These are phyloP conservation scores for Mycosarcoma maydis DNA, from an alignment of 1,284 basidiomycete genomes.

Conservation along the genomic window DNA sequence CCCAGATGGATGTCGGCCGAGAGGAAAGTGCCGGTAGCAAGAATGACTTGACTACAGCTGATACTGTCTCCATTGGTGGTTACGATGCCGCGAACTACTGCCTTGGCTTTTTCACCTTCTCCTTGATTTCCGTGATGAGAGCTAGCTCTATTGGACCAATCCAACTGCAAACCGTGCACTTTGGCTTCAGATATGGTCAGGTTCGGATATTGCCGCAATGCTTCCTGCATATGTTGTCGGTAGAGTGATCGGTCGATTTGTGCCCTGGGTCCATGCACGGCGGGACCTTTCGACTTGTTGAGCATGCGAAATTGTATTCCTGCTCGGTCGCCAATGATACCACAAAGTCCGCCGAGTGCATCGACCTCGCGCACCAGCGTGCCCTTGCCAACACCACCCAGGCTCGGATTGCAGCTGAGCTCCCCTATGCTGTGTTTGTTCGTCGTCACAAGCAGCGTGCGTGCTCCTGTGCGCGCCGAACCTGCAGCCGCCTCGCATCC, in stretches of 20 bases:
- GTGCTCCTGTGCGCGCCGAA: slow-evolving; percentile 81
- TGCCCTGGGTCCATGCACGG: slow-evolving; percentile 86
- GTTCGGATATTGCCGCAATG: slow-evolving; percentile 75
- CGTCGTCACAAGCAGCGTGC: slow-evolving; percentile 82
- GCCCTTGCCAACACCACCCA: slow-evolving; percentile 80
- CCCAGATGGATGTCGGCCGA: slow-evolving; percentile 89
- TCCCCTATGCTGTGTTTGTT: slow-evolving; percentile 82
- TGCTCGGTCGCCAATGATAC: slow-evolving; percentile 79
- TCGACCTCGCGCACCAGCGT: slow-evolving; percentile 87
- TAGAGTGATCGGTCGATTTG: slow-evolving; percentile 87
- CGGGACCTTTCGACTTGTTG: slow-evolving; percentile 84
- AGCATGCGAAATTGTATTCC: slow-evolving; percentile 87
- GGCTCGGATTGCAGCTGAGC: slow-evolving; percentile 82
- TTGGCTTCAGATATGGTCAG: slow-evolving; percentile 78
- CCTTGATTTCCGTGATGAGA: not conserved
- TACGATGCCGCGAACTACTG: slow-evolving; percentile 76
- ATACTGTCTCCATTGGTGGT: slow-evolving; percentile 82
- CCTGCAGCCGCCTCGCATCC: slow-evolving; percentile 89
- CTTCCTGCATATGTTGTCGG: slow-evolving; percentile 80
- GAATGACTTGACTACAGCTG: slow-evolving; percentile 79
- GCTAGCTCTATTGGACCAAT: slow-evolving; percentile 65
- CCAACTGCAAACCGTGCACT: slow-evolving; percentile 81
- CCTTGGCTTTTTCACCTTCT: no score
- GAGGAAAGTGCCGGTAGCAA: slow-evolving; percentile 90
- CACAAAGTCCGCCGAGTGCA: slow-evolving; percentile 84